Percentiles rank a stretch among this genome's conserved stretches.
Evolutionary conservation across 2,329 filamentous ascomycete genomes (phyloP).

Genomic region (Pochonia chlamydosporia): DNA sequence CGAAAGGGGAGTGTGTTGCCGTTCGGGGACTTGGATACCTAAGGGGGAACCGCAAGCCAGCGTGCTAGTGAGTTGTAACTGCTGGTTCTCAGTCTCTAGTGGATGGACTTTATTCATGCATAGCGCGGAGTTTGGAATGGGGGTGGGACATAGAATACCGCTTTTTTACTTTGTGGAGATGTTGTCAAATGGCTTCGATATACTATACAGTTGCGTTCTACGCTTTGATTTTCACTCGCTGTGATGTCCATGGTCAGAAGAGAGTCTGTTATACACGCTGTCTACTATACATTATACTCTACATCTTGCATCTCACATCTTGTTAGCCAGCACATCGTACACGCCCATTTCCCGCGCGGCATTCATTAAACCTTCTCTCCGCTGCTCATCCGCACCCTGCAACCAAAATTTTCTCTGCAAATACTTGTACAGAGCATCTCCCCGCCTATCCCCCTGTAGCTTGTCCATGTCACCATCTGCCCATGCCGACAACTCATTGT

Average conservation of each 20-base stretch:
- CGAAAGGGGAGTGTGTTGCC: neutral
- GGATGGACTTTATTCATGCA: constrained; percentile 19
- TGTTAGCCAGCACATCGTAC: constrained; percentile 24
- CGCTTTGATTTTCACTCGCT: too few species aligned
- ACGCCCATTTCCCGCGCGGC: constrained; percentile 39
- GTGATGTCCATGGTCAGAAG: neutral
- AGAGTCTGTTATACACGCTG: neutral
- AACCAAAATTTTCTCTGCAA: constrained; percentile 34
- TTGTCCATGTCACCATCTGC: constrained; percentile 24
- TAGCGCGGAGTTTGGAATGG: constrained; percentile 35
- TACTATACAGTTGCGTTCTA: too few species aligned
- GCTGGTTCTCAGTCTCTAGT: neutral
- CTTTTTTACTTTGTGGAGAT: neutral
- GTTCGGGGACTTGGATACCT: too few species aligned
- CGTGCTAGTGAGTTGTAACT: neutral
- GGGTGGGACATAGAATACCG: neutral
- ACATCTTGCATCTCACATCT: neutral
- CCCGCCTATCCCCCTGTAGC: constrained; percentile 29
- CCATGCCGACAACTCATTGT: constrained; percentile 28
- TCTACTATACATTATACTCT: neutral
- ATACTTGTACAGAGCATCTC: constrained; percentile 36
- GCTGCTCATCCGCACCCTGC: constrained; percentile 16
- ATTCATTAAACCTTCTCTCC: constrained; percentile 19
- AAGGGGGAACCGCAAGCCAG: too few species aligned
- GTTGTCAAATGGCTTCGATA: too few species aligned